Percentiles rank a stretch among this genome's conserved stretches.
Evolutionary conservation across 2,329 filamentous ascomycete genomes (phyloP).

Genomic region (Tolypocladium sp.): DNA sequence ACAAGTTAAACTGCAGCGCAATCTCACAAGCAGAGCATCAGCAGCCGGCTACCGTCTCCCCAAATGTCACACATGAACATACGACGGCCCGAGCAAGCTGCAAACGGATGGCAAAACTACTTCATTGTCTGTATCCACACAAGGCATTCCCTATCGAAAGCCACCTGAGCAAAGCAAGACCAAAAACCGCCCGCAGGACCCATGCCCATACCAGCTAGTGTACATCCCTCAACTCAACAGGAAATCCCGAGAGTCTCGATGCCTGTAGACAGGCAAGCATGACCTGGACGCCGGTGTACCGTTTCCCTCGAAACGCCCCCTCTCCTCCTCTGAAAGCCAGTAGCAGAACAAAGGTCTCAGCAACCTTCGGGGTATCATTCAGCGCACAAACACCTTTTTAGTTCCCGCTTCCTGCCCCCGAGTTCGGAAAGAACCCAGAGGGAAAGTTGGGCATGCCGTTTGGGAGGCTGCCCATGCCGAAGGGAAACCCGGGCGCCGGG

Average conservation of each 20-base stretch:
- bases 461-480: constrained; percentile 28
- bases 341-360: background rate
- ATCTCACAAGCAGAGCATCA: background rate
- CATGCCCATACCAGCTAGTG: background rate
- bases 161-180: background rate
- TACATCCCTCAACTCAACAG: background rate
- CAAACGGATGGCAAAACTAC: background rate
- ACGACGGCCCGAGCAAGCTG: background rate
- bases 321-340: background rate
- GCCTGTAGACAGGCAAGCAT: background rate
- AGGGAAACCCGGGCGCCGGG: constrained; percentile 22
- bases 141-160: background rate
- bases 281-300: background rate
- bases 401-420: constrained; percentile 8
- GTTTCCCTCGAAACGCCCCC: background rate
- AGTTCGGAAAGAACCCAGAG: constrained; percentile 25
- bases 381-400: background rate
- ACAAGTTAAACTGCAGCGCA: background rate
- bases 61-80: too few relatives aligned
- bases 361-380: constrained; percentile 1
- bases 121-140: background rate
- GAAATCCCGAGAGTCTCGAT: background rate
- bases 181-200: background rate
- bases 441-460: constrained; percentile 35
- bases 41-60: too few relatives aligned